phyloP scores from a whole-genome alignment of 2,329 filamentous ascomycete species.

The Stagonosporopsis chrysanthemi region DNA sequence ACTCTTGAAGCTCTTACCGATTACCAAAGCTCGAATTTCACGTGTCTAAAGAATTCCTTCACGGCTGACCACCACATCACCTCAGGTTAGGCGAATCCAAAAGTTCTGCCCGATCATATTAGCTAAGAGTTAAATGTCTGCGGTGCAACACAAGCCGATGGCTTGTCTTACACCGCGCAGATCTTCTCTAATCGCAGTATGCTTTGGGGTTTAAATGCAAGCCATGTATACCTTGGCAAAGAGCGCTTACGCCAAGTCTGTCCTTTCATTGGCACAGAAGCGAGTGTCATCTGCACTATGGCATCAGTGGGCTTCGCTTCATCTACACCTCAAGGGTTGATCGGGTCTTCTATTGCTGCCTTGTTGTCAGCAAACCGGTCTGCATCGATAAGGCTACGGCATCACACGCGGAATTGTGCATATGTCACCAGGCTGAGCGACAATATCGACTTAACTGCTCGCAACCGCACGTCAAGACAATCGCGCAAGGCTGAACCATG shows the following conservation, averaged over 20 bases:
- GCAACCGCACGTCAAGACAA: too few species aligned
- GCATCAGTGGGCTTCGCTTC: neutral
- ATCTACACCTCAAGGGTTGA: neutral
- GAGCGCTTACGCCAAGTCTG: neutral
- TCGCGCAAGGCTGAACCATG: neutral
- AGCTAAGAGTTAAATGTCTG: neutral
- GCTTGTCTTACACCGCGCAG: neutral
- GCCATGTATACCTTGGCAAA: neutral
- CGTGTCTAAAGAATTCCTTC: neutral
- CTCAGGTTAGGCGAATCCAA: neutral
- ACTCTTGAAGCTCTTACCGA: neutral
- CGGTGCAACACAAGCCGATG: neutral
- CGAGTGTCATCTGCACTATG: neutral
- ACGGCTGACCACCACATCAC: neutral
- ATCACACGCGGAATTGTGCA: neutral
- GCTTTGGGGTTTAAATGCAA: neutral
- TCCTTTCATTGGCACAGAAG: neutral
- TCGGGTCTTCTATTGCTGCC: neutral
- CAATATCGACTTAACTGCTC: too few species aligned
- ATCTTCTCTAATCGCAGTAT: neutral
- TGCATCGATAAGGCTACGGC: too few species aligned
- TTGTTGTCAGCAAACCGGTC: neutral
- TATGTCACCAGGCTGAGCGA: neutral
- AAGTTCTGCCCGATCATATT: neutral
- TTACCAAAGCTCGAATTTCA: neutral